phyloP scores from a whole-genome alignment of 2,329 filamentous ascomycete genomes.

The Cadophora sp. region DNA sequence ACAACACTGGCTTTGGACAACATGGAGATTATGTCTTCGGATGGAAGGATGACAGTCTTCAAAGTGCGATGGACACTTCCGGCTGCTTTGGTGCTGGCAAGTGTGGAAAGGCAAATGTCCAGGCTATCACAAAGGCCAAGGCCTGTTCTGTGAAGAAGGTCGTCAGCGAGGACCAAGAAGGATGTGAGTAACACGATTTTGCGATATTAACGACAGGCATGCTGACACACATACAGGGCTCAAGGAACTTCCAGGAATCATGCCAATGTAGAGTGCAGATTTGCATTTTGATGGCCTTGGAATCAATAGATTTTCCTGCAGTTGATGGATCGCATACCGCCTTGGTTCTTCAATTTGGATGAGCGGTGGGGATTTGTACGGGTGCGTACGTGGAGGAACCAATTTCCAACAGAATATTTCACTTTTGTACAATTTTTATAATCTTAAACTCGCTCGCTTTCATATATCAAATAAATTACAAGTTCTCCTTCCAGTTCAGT shows the following conservation, averaged over 20 bases:
- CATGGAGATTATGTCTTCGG: constrained; percentile 67
- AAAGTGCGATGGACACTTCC: constrained; percentile 52
- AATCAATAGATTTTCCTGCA: neutral
- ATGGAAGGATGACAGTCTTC: constrained; percentile 56
- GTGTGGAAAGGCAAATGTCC: constrained; percentile 6
- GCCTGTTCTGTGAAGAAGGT: neutral
- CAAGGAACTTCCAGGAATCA: constrained; percentile 5
- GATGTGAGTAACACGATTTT: neutral
- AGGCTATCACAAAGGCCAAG: neutral
- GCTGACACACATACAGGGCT: neutral
- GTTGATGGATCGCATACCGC: neutral
- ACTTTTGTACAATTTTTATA: neutral
- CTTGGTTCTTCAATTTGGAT: neutral
- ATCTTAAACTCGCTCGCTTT: neutral
- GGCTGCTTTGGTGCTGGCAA: constrained; percentile 7
- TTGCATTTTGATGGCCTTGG: neutral
- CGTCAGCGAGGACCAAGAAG: neutral
- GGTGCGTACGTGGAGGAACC: neutral
- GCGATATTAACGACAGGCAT: neutral
- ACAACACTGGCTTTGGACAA: constrained; percentile 57
- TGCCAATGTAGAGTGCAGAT: neutral
- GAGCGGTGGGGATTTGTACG: neutral
- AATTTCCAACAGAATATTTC: neutral
- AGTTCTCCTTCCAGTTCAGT: neutral
- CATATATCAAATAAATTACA: neutral